These are phyloP conservation scores for Diaporthe batatas DNA, from an alignment of 2,329 filamentous ascomycete species.

Conservation along the genomic window DNA sequence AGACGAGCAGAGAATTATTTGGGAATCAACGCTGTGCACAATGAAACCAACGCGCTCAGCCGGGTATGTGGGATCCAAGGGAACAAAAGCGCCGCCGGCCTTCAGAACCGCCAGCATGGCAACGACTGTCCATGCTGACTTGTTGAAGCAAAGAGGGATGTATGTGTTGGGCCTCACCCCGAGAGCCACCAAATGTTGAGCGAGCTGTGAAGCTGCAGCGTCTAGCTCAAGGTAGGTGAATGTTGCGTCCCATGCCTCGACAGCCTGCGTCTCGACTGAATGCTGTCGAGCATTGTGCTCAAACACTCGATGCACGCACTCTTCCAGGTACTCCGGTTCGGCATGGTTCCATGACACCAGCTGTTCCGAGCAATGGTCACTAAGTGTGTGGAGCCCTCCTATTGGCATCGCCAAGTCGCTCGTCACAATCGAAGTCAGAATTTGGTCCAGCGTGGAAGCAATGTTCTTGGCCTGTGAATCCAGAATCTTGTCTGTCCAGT, in stretches of 20 bases:
- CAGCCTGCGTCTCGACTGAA: neutral
- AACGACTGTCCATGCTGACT: conserved; percentile 1
- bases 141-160: conserved; percentile 8
- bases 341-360: conserved; percentile 7
- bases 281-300: neutral
- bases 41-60: conserved; percentile 42
- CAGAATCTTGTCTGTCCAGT: conserved; percentile 16
- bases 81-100: conserved; percentile 26
- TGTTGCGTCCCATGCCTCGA: conserved; percentile 19
- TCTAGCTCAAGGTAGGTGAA: conserved; percentile 21
- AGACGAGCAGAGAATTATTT: conserved; percentile 14
- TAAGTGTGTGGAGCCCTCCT: neutral
- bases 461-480: conserved; percentile 19
- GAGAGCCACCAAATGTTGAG: neutral
- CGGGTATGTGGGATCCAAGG: conserved; percentile 37
- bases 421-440: neutral
- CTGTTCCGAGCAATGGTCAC: conserved; percentile 8
- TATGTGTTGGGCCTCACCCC: conserved; percentile 10
- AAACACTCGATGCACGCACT: conserved; percentile 10
- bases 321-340: conserved; percentile 16
- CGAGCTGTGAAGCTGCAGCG: neutral
- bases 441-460: conserved; percentile 12
- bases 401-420: neutral
- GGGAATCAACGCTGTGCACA: conserved; percentile 28
- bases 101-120: conserved; percentile 24